phyloP scores from a whole-genome alignment of 1,139 yeast genomes.

The Pichia sp. region DNA sequence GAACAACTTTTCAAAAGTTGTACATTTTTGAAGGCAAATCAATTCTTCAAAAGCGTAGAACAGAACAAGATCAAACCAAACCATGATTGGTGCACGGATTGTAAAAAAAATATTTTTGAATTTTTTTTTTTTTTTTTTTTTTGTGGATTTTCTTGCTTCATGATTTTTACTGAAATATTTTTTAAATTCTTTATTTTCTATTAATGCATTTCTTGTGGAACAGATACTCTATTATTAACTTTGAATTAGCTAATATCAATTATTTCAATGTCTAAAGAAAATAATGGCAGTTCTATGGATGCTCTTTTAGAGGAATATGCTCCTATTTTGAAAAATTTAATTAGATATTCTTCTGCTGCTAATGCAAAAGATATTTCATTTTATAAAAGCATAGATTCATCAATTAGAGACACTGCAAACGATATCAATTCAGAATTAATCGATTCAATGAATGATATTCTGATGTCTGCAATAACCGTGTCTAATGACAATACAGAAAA shows the following conservation, averaged over 20 bases:
- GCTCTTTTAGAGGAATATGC: slow-evolving; percentile 21
- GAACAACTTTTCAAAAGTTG: too few species aligned
- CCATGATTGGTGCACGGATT: too few species aligned
- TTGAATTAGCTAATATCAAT: too few species aligned
- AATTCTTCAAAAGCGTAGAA: too few species aligned
- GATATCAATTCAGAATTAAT: slow-evolving; percentile 9
- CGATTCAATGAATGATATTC: slow-evolving; percentile 45
- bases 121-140: too few species aligned
- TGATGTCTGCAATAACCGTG: slow-evolving; percentile 36
- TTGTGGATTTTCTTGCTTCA: too few species aligned
- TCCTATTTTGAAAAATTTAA: slow-evolving; percentile 45
- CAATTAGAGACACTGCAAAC: slow-evolving; percentile 35
- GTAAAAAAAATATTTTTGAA: too few species aligned
- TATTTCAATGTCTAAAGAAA: background rate
- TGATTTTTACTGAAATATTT: too few species aligned
- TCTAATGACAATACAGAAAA: slow-evolving; percentile 15
- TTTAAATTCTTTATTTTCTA: too few species aligned
- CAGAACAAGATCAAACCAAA: too few species aligned
- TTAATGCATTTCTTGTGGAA: background rate
- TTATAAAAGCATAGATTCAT: slow-evolving; percentile 59
- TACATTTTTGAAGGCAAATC: background rate
- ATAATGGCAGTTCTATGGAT: background rate
- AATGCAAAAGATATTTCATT: slow-evolving; percentile 80
- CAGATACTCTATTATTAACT: too few species aligned
- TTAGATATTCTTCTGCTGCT: slow-evolving; percentile 65